These are phyloP conservation scores for Angomonas ambiguus DNA, from an alignment of 208 protist species.

Conservation along the genomic window DNA sequence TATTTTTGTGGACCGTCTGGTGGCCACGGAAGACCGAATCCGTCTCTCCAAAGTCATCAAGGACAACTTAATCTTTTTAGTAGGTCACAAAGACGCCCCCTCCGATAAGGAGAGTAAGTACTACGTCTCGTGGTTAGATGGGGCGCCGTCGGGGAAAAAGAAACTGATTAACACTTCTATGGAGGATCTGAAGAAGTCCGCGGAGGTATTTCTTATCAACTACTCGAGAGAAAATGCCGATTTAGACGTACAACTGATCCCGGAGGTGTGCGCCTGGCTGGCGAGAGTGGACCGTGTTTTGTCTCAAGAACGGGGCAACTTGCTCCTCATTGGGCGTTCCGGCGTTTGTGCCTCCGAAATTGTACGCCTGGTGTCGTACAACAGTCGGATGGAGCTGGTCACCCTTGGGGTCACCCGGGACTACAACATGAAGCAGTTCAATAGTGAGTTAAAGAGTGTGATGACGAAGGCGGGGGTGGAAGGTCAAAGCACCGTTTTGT, in stretches of 20 bases:
- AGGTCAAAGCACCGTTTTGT: slow-evolving; percentile 84
- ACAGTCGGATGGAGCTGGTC: slow-evolving; percentile 87
- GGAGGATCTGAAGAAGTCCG: slow-evolving; percentile 74
- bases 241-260: slow-evolving; percentile 93
- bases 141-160: slow-evolving; percentile 37
- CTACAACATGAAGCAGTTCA: slow-evolving; percentile 93
- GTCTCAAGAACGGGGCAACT: slow-evolving; percentile 90
- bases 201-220: slow-evolving; percentile 57
- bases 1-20: slow-evolving; percentile 94
- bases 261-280: slow-evolving; percentile 92
- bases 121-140: slow-evolving; percentile 74
- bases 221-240: slow-evolving; percentile 93
- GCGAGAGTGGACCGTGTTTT: slow-evolving; percentile 95
- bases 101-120: slow-evolving; percentile 70
- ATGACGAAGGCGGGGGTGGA: slow-evolving; percentile 90
- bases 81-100: slow-evolving; percentile 57
- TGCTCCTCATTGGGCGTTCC: slow-evolving; percentile 92
- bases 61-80: slow-evolving; percentile 78
- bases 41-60: slow-evolving; percentile 62
- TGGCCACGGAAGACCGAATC: slow-evolving; percentile 76
- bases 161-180: slow-evolving; percentile 42
- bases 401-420: slow-evolving; percentile 87
- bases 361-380: slow-evolving; percentile 89
- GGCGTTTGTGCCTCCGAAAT: slow-evolving; percentile 92
- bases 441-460: slow-evolving; percentile 91